Base-by-base conservation (phyloP, 441 rosid species). In the Croton setiger region DNA sequence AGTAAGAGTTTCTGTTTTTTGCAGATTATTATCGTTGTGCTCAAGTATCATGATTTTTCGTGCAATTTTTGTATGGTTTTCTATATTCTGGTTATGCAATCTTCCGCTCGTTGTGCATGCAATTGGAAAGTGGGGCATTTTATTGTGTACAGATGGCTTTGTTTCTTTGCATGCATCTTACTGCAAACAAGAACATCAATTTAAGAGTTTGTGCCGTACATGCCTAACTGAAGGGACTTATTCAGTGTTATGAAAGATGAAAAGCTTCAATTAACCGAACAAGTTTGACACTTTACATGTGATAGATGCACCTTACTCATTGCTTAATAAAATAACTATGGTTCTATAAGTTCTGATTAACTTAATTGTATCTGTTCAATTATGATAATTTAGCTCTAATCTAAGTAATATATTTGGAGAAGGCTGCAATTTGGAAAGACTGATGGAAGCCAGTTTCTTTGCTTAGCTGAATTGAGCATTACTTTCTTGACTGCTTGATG, bases 1-100 rank as follows among this genome's bases (percentile, higher is more conserved):
- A 84, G 97, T 95, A 87, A 84, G 90, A 10, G 57, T 67, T 45
- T 71, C 31, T 45, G 9, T 52, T 33, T 57, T 67, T 71, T 61
- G 56, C 41, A n/a, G 6, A 23, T 68, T 47, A 18, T 14, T 15
- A 49, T 72, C 21, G 1, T 27, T 61, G 23, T 55, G 39, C 36
- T 66, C 39, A 2, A 17, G 7, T 48, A 8, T 57, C 21, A 5
- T 60, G 10, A 47, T 52, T 13, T 74, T 39, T n/a, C 62, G 57
- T 63, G 56, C 7, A 27, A 31, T 74, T 5, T 63, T 56, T 23
- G n/a, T 17, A 18, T 44, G 13, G 56, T 0, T 48, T 57, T 18
- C 27, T 47, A 31, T 71, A 3, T 5, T 60, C 18, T 47, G 47
- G 39, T 43, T 60, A 15, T 62, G 15, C 4, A 43, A 43, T 39